Base-by-base conservation (phyloP, 257 asterid species). In the Echites panduratus region DNA sequence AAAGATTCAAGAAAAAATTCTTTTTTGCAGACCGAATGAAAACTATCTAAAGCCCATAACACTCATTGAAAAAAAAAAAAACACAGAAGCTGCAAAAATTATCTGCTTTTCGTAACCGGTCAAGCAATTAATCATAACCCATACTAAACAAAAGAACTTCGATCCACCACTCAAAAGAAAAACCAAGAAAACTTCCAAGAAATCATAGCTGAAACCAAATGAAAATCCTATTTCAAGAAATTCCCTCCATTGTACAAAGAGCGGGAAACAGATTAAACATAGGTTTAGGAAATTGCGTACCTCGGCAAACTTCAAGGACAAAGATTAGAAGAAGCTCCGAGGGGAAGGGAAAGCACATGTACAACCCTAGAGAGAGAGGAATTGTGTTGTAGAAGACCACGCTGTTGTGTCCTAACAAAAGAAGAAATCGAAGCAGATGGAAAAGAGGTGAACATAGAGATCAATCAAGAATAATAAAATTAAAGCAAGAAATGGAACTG, bases 331-430 rank as follows among this genome's bases (percentile, higher is more conserved):
- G 48, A 35, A 35, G 48, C 49, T 64, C 49, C 69, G 69, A 17
- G 20, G 29, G 49, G 29, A 64, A 38, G 11, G 69, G 69, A 38
- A 38, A 64, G 27, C 68, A 9, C 69, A 64, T 64, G 69, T 64
- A 14, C 69, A 64, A 64, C 69, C 69, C 69, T 64, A 38, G 68
- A 17, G 29, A 53, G 59, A 53, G 49, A 45, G 49, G 49, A 45
- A 11, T 45, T 0, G 57, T 8, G 57, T 52, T 4, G 59, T 19
- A 20, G 59, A 20, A 20, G 59, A 53, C 13, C 67, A 0, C 45
- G 47, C 68, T 20, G 1, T 8, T 17, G 26, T 63, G 29, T 20
- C 20, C 0, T 5, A 22, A 20, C 2, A 7, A 17, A 14, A 40
- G 32, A 29, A 12, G 13, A 32, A 64, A 17, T 38, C 47, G 26